Percentiles rank a stretch among this genome's conserved stretches.
Conservation (phyloP, 371 early-diverging fungal genomes). For the Gilbertella persicaria region DNA sequence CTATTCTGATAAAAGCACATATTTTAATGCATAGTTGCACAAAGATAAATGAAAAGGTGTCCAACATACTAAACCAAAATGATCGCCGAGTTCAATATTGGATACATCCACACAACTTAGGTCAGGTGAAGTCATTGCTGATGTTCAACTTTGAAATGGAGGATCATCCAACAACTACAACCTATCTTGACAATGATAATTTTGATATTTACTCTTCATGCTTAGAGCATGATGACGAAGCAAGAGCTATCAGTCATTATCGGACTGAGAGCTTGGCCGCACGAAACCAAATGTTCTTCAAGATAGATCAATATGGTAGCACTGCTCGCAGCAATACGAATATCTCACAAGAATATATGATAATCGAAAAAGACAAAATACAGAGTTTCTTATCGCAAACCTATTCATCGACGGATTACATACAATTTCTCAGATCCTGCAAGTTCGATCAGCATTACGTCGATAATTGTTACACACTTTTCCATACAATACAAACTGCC, state of each 20-base stretch:
- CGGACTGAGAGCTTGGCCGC: slow-evolving; percentile 74
- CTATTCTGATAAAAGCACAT: slow-evolving; percentile 79
- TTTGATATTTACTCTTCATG: slow-evolving; percentile 91
- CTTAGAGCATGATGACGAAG: slow-evolving; percentile 90
- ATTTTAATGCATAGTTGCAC: slow-evolving; percentile 81
- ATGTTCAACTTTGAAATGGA: slow-evolving; percentile 94
- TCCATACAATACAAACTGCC: slow-evolving; percentile 78
- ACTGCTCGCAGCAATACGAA: too few species aligned
- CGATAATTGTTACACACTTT: slow-evolving; percentile 71
- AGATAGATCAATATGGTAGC: neutral
- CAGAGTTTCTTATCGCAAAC: slow-evolving; percentile 75
- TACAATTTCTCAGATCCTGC: slow-evolving; percentile 74
- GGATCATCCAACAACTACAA: slow-evolving; percentile 72
- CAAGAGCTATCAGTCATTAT: slow-evolving; percentile 87
- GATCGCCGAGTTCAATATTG: slow-evolving; percentile 91
- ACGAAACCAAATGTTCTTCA: slow-evolving; percentile 54
- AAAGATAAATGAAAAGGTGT: slow-evolving; percentile 28
- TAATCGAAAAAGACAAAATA: slow-evolving; percentile 86
- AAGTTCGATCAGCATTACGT: slow-evolving; percentile 72
- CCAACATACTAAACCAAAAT: neutral
- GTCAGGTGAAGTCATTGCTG: slow-evolving; percentile 90
- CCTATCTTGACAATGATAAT: slow-evolving; percentile 94
- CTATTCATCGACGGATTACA: slow-evolving; percentile 75
- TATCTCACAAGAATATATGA: neutral
- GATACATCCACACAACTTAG: slow-evolving; percentile 97